A percentile compares a stretch with the other conserved stretches of the same genome.
These are phyloP conservation scores for Sorghum bicolor DNA, from an alignment of 176 grass and related monocot species.

Conservation along the genomic window Sorghum_bicolor_NCBIv3 NC_012878.2:55141501-55142000, in stretches of 20 bases:
- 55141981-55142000: slow-evolving; percentile 20
- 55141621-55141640: not conserved
- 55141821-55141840: slow-evolving; percentile 80
- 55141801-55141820: slow-evolving; percentile 89
- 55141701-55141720: slow-evolving; percentile 33
- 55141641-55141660: not conserved
- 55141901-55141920: slow-evolving; percentile 71
- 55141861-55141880: slow-evolving; percentile 51
- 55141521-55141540: too few relatives aligned
- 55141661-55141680: not conserved
- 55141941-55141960: slow-evolving; percentile 78
- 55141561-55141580: too few relatives aligned
- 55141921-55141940: slow-evolving; percentile 82
- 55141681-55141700: slow-evolving; percentile 16
- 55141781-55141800: slow-evolving; percentile 65
- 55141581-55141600: too few relatives aligned
- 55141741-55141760: slow-evolving; percentile 91
- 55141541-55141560: too few relatives aligned
- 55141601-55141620: not conserved
- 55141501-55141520: too few relatives aligned
- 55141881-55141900: slow-evolving; percentile 53
- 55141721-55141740: slow-evolving; percentile 87
- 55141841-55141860: slow-evolving; percentile 41
- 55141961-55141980: slow-evolving; percentile 81
- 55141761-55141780: slow-evolving; percentile 67